Conservation (phyloP, 129 eudicot species). For the Rutidosis leptorrhynchoides region DNA sequence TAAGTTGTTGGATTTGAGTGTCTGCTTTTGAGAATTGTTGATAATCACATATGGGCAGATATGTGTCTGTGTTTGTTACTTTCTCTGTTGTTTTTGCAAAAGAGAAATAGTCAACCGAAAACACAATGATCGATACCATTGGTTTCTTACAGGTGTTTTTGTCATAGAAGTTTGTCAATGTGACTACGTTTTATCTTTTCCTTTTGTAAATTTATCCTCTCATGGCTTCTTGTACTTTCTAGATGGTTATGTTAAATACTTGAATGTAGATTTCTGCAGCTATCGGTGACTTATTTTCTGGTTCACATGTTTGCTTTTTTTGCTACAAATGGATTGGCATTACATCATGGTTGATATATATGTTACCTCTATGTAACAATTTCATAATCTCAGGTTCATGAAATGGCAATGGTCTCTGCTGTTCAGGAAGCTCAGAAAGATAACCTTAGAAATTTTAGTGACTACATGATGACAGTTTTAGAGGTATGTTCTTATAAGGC, state of each 20-base stretch:
- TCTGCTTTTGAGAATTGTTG: neutral
- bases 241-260: too few species aligned
- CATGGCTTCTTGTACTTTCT: too few species aligned
- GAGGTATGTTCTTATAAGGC: conserved; percentile 51
- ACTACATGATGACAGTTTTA: conserved; percentile 94
- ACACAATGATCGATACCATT: neutral
- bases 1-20: neutral
- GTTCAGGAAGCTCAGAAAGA: conserved; percentile 99
- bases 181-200: too few species aligned
- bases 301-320: neutral
- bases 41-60: neutral
- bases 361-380: conserved; percentile 8
- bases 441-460: conserved; percentile 74
- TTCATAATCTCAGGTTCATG: conserved; percentile 69
- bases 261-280: too few species aligned
- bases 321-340: neutral
- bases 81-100: neutral
- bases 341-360: neutral
- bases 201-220: too few species aligned
- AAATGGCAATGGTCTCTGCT: conserved; percentile 97
- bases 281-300: too few species aligned
- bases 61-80: neutral
- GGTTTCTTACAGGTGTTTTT: neutral
- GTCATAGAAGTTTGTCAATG: conserved; percentile 1
- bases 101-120: neutral